Evolutionary conservation across 2,329 filamentous ascomycete species (phyloP).

Genomic region (Trichoderma lentiforme): DNA sequence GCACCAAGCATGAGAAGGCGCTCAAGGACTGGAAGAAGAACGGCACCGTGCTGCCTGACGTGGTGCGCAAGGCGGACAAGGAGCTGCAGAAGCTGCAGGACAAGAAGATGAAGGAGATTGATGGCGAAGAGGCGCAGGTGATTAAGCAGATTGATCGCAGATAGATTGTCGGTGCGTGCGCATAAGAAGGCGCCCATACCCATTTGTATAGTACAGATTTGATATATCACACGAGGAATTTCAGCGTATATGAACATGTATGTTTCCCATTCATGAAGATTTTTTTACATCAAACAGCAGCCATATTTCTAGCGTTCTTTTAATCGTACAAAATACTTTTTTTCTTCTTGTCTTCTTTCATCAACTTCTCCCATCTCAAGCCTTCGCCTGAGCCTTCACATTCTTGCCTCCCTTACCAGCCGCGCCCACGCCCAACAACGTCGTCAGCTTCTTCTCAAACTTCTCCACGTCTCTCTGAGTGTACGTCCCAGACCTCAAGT

Average conservation of each 20-base stretch:
- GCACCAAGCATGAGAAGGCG: conserved; percentile 46
- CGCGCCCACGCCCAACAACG: conserved; percentile 25
- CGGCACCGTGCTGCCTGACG: conserved; percentile 42
- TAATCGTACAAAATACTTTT: conserved; percentile 2
- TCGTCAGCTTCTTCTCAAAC: conserved; percentile 40
- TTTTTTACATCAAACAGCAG: background rate
- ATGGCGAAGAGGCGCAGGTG: conserved; percentile 48
- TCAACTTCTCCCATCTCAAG: conserved; percentile 9
- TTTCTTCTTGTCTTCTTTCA: background rate
- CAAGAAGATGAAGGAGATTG: conserved; percentile 51
- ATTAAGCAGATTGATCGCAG: conserved; percentile 39
- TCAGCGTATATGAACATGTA: background rate
- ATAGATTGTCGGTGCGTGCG: background rate
- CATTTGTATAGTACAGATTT: background rate
- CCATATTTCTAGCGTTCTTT: background rate
- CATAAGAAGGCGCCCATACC: background rate
- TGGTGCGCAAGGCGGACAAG: conserved; percentile 47
- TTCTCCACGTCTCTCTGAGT: conserved; percentile 31
- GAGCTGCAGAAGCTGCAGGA: conserved; percentile 50
- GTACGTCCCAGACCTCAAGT: conserved; percentile 39
- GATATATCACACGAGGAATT: conserved; percentile 20
- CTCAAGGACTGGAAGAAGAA: conserved; percentile 50
- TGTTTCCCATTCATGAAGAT: conserved; percentile 19
- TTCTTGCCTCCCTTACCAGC: conserved; percentile 17
- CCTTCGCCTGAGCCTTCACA: conserved; percentile 26